These are phyloP conservation scores for Boletus eberwhitei DNA, from an alignment of 768 basidiomycete genomes.

Conservation along the genomic window DNA sequence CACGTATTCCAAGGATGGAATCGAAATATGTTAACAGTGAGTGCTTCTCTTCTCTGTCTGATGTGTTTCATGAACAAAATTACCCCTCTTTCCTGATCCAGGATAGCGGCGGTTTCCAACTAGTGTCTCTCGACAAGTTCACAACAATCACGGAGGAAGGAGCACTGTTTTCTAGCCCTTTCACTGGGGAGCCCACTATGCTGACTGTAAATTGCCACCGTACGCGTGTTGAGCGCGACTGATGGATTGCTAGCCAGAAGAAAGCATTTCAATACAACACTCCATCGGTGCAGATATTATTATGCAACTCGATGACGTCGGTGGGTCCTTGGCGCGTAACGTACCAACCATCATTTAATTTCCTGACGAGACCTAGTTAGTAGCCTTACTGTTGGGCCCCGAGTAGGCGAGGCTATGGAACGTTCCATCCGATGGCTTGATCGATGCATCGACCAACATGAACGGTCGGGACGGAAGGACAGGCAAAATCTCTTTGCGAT, in stretches of 20 bases:
- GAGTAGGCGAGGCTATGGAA: constrained; percentile 86
- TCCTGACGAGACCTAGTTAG: constrained; percentile 48
- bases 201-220: constrained; percentile 55
- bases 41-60: constrained; percentile 14
- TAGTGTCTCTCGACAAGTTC: constrained; percentile 82
- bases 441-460: constrained; percentile 76
- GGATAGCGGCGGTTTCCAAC: constrained; percentile 91
- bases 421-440: constrained; percentile 89
- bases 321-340: constrained; percentile 39
- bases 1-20: constrained; percentile 90
- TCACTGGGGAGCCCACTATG: constrained; percentile 86
- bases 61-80: background rate
- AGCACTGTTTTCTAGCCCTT: constrained; percentile 80
- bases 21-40: constrained; percentile 78
- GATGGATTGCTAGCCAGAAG: constrained; percentile 62
- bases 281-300: constrained; percentile 91
- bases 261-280: constrained; percentile 88
- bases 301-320: constrained; percentile 93
- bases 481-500: constrained; percentile 89
- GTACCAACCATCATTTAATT: background rate
- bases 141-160: constrained; percentile 87
- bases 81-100: constrained; percentile 23
- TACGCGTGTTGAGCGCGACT: background rate
- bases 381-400: constrained; percentile 73
- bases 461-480: constrained; percentile 58